A percentile compares a stretch with the other conserved stretches of the same genome.
Conservation (phyloP, 495 filamentous ascomycete species). For the Rusavskia elegans region DNA sequence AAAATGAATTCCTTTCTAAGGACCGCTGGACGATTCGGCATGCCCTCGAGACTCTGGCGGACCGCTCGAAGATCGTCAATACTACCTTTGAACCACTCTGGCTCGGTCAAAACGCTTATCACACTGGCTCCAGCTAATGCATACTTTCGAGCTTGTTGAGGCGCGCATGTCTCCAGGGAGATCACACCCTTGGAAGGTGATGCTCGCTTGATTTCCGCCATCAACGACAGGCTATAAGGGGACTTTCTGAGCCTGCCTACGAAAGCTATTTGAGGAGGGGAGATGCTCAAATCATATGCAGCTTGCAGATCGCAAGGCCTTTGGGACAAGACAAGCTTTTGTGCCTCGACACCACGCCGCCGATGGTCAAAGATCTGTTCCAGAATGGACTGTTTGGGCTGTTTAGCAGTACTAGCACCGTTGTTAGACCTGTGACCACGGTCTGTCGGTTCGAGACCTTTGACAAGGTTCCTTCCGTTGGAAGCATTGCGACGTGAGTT, state of each 20-base stretch:
- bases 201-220: constrained; percentile 94
- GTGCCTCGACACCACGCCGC: constrained; percentile 55
- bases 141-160: constrained; percentile 79
- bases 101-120: constrained; percentile 94
- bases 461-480: constrained; percentile 9
- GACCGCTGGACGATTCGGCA: constrained; percentile 82
- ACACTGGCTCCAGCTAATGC: constrained; percentile 88
- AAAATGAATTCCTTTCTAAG: constrained; percentile 96
- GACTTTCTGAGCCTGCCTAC: constrained; percentile 63
- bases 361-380: constrained; percentile 85
- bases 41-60: constrained; percentile 69
- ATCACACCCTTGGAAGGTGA: constrained; percentile 96
- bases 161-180: constrained; percentile 69
- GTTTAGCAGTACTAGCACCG: constrained; percentile 3
- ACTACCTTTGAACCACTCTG: constrained; percentile 96
- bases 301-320: constrained; percentile 75
- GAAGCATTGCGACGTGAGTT: not conserved
- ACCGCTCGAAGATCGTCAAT: constrained; percentile 87
- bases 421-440: constrained; percentile 8
- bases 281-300: constrained; percentile 64
- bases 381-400: constrained; percentile 62
- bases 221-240: constrained; percentile 66
- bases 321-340: constrained; percentile 76
- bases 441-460: constrained; percentile 4
- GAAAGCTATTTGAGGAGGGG: constrained; percentile 75